Base-by-base conservation (phyloP, 148 eudicot species). In the Limonium bicolor region DNA sequence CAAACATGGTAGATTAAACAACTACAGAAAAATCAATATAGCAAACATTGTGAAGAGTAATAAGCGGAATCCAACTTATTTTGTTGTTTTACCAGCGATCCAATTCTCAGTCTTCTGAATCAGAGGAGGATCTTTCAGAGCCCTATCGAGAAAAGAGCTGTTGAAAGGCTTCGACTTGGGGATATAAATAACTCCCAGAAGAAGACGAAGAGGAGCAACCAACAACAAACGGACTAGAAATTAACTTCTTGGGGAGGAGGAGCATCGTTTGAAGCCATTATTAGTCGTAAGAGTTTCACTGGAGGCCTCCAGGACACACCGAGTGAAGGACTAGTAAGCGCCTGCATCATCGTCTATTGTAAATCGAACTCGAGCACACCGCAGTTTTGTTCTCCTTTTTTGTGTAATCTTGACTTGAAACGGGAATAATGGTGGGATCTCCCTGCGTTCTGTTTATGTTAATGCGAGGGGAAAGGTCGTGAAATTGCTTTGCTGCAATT, bases 101-200 rank as follows among this genome's bases (percentile, higher is more conserved):
- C 82, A 66, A 36, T 41, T 60, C 53, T 75, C 68, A 11, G 85
- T 32, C 56, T 78, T 82, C 38, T 76, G 63, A 41, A 86, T 82
- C 62, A 86, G 31, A 11, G 96, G 82, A 30, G 82, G 88, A 5
- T 82, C 85, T 48, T 63, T 69, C 1, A 73, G 36, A 28, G 29
- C 63, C 58, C 87, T 60, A 11, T 82, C 80, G 6, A 82, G 22
- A 50, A 70, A 73, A 63, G 29, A 72, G 62, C 88, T 57, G 73
- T 73, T 82, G 31, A 82, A 86, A 26, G 88, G 82, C 43, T 78
- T 73, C n/a, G 73, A 56, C 61, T 86, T 86, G 1, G 93, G 96
- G 33, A 81, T 66, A 11, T 58, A 46, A 3, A 36, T 58, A 41
- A 39, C 27, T 63, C 41, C 66, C 45, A 5, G 68, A 61, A 40